Evolutionary conservation across 192 early-diverging fungal genomes (phyloP), one percentile per base, ranked within the genome.

Genomic region (Umbelopsis ramanniana): DNA sequence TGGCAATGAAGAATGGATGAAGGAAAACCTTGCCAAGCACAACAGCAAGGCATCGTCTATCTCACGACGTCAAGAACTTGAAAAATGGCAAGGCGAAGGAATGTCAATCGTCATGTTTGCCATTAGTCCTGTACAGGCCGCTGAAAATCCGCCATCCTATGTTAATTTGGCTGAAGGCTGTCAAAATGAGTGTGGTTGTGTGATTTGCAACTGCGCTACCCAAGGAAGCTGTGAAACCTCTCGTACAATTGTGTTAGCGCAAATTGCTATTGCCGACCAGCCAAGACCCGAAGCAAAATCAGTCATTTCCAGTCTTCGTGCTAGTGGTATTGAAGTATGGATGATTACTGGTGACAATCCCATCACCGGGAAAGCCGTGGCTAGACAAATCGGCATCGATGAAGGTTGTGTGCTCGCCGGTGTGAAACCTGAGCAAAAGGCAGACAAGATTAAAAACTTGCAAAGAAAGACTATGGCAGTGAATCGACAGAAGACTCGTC

Each of bases 271-370:
- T 53, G 82, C 90, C 0, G 94, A 95, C 74, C 80, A 82, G 2
- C 79, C 89, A 22, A 81, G 91, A 24, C 81, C 88, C 0, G 90
- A 89, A 68, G 85, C 90, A 5, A 69, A 70, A 10, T 68, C 74
- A 6, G 88, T 89, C 0, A 80, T 95, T 37, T 55, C 55, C 3
- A 70, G 60, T 17, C 77, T 95, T 17, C 74, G 73, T 9, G 60
- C 68, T 10, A 79, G 74, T 15, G 88, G 90, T 2, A 78, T 93
- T 21, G 83, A 89, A 48, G 90, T 92, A 7, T 89, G 89, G 86
- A 93, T 95, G 90, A 72, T 94, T 60, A 93, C 94, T 0, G 94
- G 94, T 29, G 94, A 95, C 74, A 85, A 89, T 77, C 78, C 70
- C 0, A 74, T 75, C 7, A 91, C 92, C 4, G 94, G 89, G 0